Evolutionary conservation across 768 basidiomycete genomes (phyloP).

Genomic region (Clavaria fumosa): DNA sequence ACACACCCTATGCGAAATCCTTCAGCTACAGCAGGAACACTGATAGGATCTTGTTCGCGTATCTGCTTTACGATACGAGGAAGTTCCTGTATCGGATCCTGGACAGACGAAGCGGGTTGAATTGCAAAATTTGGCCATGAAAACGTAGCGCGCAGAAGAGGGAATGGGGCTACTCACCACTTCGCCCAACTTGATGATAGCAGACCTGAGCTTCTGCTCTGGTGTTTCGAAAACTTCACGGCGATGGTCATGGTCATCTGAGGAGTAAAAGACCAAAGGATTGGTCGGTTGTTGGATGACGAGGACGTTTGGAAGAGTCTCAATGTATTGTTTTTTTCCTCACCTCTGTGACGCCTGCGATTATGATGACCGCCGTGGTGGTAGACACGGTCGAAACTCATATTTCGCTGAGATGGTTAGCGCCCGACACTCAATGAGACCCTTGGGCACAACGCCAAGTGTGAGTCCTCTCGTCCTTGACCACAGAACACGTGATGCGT

Average conservation of each 20-base stretch:
- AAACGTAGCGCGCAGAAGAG: conserved; percentile 7
- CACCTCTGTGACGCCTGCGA: conserved; percentile 39
- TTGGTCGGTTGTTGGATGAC: conserved; percentile 11
- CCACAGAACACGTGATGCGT: too few relatives aligned
- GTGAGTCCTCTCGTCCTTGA: too few relatives aligned
- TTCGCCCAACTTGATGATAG: conserved; percentile 65
- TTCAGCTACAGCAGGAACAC: conserved; percentile 51
- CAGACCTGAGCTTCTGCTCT: conserved; percentile 50
- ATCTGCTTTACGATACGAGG: conserved; percentile 51
- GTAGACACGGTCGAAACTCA: conserved; percentile 43
- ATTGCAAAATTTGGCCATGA: not conserved
- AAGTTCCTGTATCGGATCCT: conserved; percentile 63
- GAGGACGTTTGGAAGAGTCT: too few relatives aligned
- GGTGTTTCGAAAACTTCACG: conserved; percentile 53
- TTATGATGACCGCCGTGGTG: conserved; percentile 35
- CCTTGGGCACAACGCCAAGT: too few relatives aligned
- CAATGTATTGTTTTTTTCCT: conserved; percentile 21
- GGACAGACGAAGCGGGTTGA: conserved; percentile 7
- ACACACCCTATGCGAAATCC: conserved; percentile 59
- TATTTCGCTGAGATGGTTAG: conserved; percentile 13
- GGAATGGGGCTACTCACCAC: too few relatives aligned
- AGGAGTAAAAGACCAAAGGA: conserved; percentile 9
- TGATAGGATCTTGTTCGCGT: conserved; percentile 39
- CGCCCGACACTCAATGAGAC: not conserved
- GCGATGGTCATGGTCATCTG: conserved; percentile 60